Conservation (phyloP, 129 eudicot genomes). For the Flaveria sonorensis region DNA sequence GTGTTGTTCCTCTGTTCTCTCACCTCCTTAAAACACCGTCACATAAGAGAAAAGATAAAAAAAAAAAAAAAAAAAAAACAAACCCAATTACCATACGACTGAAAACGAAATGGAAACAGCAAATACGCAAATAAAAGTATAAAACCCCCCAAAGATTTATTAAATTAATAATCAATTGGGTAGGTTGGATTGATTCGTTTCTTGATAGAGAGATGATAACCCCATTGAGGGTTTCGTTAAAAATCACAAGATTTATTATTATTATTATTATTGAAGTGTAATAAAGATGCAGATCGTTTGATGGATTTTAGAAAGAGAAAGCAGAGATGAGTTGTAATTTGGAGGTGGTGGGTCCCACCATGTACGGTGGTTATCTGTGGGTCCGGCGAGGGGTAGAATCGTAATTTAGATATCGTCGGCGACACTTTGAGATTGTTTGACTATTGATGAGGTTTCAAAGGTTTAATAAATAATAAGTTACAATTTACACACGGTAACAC, state of each 20-base stretch:
- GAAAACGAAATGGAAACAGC: slow-evolving; percentile 54
- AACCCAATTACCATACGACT: slow-evolving; percentile 52
- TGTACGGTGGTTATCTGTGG: slow-evolving; percentile 42
- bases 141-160: neutral
- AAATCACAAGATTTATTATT: slow-evolving; percentile 23
- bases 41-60: slow-evolving; percentile 32
- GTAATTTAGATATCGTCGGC: slow-evolving; percentile 29
- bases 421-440: slow-evolving; percentile 9
- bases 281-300: slow-evolving; percentile 38
- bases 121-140: slow-evolving; percentile 19
- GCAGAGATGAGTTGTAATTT: slow-evolving; percentile 40
- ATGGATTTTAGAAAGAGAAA: slow-evolving; percentile 30
- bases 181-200: slow-evolving; percentile 39
- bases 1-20: slow-evolving; percentile 19
- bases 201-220: slow-evolving; percentile 37
- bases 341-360: slow-evolving; percentile 43
- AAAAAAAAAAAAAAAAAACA: slow-evolving; percentile 36
- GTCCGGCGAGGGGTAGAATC: slow-evolving; percentile 23
- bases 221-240: slow-evolving; percentile 40
- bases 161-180: slow-evolving; percentile 18
- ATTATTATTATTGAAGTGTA: slow-evolving; percentile 41
- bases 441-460: slow-evolving; percentile 31
- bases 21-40: slow-evolving; percentile 34
- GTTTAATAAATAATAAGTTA: neutral
- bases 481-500: slow-evolving; percentile 2